A percentile compares a stretch with the other conserved stretches of the same genome.
These are phyloP conservation scores for Trichocladium uniseriatum DNA, from an alignment of 495 filamentous ascomycete genomes.

Conservation along the genomic window DNA sequence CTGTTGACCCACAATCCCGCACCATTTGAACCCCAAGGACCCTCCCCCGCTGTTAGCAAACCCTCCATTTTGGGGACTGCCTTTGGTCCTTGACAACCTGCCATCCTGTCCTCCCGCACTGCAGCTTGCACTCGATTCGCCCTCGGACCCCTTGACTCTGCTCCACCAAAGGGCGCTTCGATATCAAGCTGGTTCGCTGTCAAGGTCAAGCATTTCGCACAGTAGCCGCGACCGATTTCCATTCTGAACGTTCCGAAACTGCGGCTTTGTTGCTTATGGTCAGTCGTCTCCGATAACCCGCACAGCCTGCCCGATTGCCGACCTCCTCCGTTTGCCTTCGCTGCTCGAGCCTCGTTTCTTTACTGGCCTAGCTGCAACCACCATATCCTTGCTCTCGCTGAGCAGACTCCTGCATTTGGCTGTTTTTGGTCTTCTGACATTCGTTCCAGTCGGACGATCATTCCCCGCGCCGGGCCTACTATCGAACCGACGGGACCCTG, in stretches of 20 bases:
- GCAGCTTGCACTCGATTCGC: not conserved
- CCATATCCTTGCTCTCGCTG: not conserved
- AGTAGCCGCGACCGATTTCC: not conserved
- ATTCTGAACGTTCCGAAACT: not conserved
- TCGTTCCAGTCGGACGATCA: not conserved
- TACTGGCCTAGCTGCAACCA: not conserved
- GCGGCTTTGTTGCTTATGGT: constrained; percentile 21
- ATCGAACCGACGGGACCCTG: constrained; percentile 28
- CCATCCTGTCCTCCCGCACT: not conserved
- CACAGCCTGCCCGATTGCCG: not conserved
- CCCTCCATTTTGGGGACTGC: not conserved
- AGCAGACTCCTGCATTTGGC: not conserved
- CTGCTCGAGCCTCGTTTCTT: not conserved
- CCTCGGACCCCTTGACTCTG: not conserved
- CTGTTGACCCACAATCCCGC: not conserved
- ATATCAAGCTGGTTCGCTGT: not conserved
- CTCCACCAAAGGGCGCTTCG: not conserved
- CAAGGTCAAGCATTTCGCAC: not conserved
- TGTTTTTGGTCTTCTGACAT: not conserved
- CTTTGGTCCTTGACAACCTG: not conserved
- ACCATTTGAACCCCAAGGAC: too few relatives aligned
- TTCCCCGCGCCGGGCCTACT: not conserved
- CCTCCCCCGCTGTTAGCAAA: not conserved
- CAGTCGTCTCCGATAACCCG: constrained; percentile 9
- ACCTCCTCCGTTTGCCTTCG: not conserved